Base-by-base conservation (phyloP, 1,284 basidiomycete species). In the Sporisorium graminicola region DNA sequence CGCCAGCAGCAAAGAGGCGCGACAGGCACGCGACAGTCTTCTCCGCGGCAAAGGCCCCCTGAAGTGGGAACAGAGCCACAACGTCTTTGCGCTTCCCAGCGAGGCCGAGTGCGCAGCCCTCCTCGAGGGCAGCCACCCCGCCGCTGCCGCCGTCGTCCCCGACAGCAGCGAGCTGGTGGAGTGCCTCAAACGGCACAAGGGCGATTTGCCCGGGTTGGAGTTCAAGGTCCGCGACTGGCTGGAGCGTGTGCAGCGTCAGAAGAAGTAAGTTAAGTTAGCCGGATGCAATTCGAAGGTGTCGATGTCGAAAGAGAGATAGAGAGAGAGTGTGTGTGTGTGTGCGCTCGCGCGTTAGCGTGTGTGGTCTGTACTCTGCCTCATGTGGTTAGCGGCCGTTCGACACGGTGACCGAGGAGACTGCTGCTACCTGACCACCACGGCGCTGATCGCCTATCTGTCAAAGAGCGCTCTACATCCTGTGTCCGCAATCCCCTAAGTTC, bases 21-120 rank as follows among this genome's bases (percentile, higher is more conserved):
- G 76, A 27, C 62, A 74, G 35, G 75, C 74, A 22, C 63, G 79
- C 20, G 74, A 79, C 13, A 70, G 65, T n/a, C 20, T 71, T 53
- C 29, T 82, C 46, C 43, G 78, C 12, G 82, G 80, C 1, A 42
- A 64, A 13, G 84, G 83, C 9, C 83, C 83, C 13, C 63, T 82
- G 26, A 62, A 65, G 33, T 85, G 84, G 84, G 68, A 79, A 42
- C 78, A 74, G 61, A 59, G 54, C 33, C 68, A 75, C 68, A 85
- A 85, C 47, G 59, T 56, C 7, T 82, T 82, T 56, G 82, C 83
- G 7, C 73, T 85, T 0, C 84, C 84, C 2, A 67, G 60, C 27
- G 84, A 85, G 62, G 84, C 84, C 2, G 84, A 85, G 69, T 70
- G 75, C 42, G 78, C 66, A 0, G 82, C 83, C 2, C 67, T 85